A percentile compares a stretch with the other conserved stretches of the same genome.
Conservation (phyloP, 495 filamentous ascomycete species). For the Jackrogersella minutella region DNA sequence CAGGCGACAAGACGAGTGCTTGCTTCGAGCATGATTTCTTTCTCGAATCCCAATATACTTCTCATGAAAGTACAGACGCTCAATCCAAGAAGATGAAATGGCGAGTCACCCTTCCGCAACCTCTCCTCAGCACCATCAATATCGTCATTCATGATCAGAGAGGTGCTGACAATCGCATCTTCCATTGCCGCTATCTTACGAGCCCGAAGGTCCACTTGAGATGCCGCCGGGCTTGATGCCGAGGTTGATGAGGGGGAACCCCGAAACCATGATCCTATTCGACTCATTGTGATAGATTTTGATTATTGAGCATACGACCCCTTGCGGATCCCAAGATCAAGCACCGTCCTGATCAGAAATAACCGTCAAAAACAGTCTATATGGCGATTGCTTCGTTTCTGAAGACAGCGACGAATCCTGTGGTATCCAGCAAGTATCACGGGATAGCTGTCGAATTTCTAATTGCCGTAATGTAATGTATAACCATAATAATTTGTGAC, state of each 20-base stretch:
- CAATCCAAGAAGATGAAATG: constrained; percentile 89
- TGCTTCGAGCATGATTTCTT: constrained; percentile 91
- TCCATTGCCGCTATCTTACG: constrained; percentile 52
- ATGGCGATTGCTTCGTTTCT: neutral
- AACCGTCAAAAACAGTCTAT: neutral
- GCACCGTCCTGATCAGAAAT: neutral
- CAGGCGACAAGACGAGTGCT: constrained; percentile 75
- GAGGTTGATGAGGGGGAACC: constrained; percentile 38
- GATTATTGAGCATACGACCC: neutral
- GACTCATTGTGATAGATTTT: constrained; percentile 36
- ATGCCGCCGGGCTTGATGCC: constrained; percentile 28
- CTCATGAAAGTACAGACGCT: constrained; percentile 84
- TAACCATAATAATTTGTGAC: neutral
- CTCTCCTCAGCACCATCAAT: constrained; percentile 83
- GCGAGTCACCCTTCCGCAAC: constrained; percentile 75
- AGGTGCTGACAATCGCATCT: constrained; percentile 56
- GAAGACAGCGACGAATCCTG: neutral
- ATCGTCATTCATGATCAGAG: constrained; percentile 90
- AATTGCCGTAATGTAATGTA: neutral
- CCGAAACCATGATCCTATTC: constrained; percentile 44
- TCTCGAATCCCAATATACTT: constrained; percentile 91
- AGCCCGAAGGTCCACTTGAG: constrained; percentile 39
- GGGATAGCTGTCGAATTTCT: neutral
- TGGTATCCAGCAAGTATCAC: neutral
- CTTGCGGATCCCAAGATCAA: neutral